Percentiles rank a stretch among this genome's conserved stretches.
Conservation (phyloP, 2,329 filamentous ascomycete species). For the Pestalotiopsis sp. region DNA sequence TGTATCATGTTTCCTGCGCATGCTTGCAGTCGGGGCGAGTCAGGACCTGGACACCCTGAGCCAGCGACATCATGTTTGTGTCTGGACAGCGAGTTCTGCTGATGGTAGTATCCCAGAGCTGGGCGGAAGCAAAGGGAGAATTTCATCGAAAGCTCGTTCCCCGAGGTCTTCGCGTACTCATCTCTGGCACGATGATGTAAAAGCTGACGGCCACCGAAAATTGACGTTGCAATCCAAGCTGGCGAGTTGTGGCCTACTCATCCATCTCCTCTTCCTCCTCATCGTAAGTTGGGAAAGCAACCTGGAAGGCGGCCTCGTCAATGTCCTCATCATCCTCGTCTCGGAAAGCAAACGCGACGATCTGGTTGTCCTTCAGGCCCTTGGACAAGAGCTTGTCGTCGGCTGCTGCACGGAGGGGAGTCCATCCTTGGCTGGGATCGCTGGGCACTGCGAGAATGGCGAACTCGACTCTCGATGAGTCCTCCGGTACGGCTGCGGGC, state of each 20-base stretch:
- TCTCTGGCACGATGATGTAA: no score
- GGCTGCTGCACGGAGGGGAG: slow-evolving; percentile 38
- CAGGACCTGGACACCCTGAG: no score
- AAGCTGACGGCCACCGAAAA: no score
- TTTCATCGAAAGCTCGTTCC: no score
- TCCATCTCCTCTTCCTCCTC: slow-evolving; percentile 20
- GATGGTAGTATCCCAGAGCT: no score
- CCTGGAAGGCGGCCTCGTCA: slow-evolving; percentile 42
- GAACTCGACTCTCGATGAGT: slow-evolving; percentile 46
- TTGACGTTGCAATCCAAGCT: no score
- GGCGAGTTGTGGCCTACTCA: background rate
- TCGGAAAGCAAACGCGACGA: slow-evolving; percentile 51
- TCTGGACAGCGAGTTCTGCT: no score
- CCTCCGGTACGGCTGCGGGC: slow-evolving; percentile 38
- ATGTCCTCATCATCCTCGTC: slow-evolving; percentile 36
- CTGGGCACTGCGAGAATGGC: slow-evolving; percentile 43
- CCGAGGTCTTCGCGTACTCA: no score
- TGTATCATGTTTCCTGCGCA: no score
- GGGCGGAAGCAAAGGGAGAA: no score
- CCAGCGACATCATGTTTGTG: no score
- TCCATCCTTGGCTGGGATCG: slow-evolving; percentile 52
- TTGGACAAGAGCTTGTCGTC: slow-evolving; percentile 40
- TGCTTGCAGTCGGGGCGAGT: no score
- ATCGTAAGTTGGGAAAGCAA: slow-evolving; percentile 42
- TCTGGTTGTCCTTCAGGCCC: slow-evolving; percentile 46